Conservation (phyloP, 805 yeast genomes). For the Tetrapisispora arboricola region DNA sequence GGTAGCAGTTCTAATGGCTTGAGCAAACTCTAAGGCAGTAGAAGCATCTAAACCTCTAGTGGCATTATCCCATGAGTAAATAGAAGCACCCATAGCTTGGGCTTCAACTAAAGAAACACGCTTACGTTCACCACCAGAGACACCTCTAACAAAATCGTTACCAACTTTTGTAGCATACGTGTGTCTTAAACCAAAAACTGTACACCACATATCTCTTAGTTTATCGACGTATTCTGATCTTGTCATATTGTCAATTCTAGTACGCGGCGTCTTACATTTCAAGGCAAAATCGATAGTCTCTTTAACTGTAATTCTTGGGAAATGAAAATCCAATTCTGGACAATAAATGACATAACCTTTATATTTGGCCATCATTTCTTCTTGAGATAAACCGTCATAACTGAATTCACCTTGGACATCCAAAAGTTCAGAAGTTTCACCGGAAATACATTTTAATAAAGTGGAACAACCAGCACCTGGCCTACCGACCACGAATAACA, state of each 20-base stretch:
- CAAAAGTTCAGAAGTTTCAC: slow-evolving; percentile 33
- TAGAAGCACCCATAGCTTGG: slow-evolving; percentile 40
- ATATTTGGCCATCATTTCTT: slow-evolving; percentile 37
- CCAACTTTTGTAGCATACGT: slow-evolving; percentile 59
- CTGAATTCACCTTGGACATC: slow-evolving; percentile 32
- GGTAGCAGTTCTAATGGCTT: slow-evolving; percentile 50
- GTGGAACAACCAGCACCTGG: slow-evolving; percentile 63
- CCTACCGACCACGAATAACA: slow-evolving; percentile 43
- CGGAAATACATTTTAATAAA: slow-evolving; percentile 37
- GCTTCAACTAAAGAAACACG: slow-evolving; percentile 65
- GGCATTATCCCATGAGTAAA: slow-evolving; percentile 59
- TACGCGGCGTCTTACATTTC: slow-evolving; percentile 38
- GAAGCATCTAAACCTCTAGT: slow-evolving; percentile 65
- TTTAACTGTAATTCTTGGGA: slow-evolving; percentile 42
- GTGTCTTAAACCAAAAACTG: slow-evolving; percentile 42
- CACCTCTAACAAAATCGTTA: slow-evolving; percentile 57
- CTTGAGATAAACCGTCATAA: slow-evolving; percentile 41
- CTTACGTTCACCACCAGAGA: slow-evolving; percentile 68
- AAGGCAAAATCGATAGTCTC: slow-evolving; percentile 43
- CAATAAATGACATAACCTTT: slow-evolving; percentile 42
- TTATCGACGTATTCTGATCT: slow-evolving; percentile 40
- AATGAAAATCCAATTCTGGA: slow-evolving; percentile 42
- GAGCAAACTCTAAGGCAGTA: slow-evolving; percentile 55
- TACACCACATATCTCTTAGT: slow-evolving; percentile 43
- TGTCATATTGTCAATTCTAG: slow-evolving; percentile 35